Base-by-base conservation (phyloP, 768 basidiomycete species). In the Russula virescens region DNA sequence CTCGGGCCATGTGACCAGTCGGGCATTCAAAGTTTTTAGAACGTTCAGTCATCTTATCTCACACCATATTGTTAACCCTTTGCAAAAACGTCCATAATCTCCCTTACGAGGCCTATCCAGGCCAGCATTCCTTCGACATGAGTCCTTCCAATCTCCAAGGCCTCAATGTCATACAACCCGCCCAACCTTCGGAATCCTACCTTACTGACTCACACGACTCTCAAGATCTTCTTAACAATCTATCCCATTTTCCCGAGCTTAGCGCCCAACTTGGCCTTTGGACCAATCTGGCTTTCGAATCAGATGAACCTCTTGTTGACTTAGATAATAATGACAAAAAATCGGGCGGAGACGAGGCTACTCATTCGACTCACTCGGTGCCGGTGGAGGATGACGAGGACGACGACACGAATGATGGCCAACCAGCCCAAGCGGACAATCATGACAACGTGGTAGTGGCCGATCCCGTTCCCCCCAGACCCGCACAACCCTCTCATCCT, bases 251-350 rank as follows among this genome's bases (percentile, higher is more conserved):
- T 70, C 86, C 87, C 13, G 91, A 93, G 74, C 79, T 92, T 58
- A 79, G 80, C 21, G 85, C 89, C 0, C 89, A 89, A 71, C 84
- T 91, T 57, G 86, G 88, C 72, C 78, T 94, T 58, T 94, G 92
- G 92, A 88, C 89, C 16, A 86, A 89, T 73, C 79, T 93, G 60
- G 74, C 84, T 9, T 94, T 94, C 71, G 85, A 91, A 62, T 83
- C 83, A 0, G 89, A 91, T 69, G 91, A 91, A 50, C 78, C 80
- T 21, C 75, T 83, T n/a, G 68, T 79, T 48, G 69, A 66, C 40
- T 70, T 31, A 31, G 8, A 31, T 31, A 31, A 74, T 31, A 70
- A 73, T 23, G 72, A 76, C 28, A 78, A 75, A 61, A 75, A 74
- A 46, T 55, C 66, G 35, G 52, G 62, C 21, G 49, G 69, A 7